Evolutionary conservation across 148 eudicot species (phyloP).

Genomic region (Suaeda aralocaspica): DNA sequence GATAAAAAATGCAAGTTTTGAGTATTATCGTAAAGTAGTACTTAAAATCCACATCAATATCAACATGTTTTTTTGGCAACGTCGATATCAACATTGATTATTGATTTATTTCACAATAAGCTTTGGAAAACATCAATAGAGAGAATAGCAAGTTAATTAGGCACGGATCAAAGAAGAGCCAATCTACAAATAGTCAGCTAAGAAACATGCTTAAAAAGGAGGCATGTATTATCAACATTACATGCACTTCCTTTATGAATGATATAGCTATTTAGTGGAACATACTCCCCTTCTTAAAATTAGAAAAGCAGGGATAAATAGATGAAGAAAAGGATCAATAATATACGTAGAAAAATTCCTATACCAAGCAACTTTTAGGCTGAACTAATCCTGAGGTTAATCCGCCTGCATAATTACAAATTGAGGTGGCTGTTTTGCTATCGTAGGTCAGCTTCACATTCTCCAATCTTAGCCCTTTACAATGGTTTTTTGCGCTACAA

Average conservation of each 20-base stretch:
- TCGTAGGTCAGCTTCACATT: slow-evolving; percentile 10
- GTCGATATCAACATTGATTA: too few relatives aligned
- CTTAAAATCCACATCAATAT: too few relatives aligned
- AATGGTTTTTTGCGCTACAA: slow-evolving; percentile 34
- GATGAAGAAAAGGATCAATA: background rate
- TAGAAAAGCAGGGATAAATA: background rate
- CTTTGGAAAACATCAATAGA: too few relatives aligned
- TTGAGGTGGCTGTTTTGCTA: slow-evolving; percentile 11
- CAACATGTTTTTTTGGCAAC: too few relatives aligned
- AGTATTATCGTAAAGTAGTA: too few relatives aligned
- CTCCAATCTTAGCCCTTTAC: slow-evolving; percentile 12
- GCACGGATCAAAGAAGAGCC: background rate
- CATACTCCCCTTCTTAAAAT: background rate
- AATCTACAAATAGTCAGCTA: background rate
- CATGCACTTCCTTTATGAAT: background rate
- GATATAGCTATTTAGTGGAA: background rate
- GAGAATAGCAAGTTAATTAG: too few relatives aligned
- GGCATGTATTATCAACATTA: slow-evolving; percentile 1
- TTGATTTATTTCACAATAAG: too few relatives aligned
- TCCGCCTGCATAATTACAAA: slow-evolving; percentile 14
- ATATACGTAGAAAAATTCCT: background rate
- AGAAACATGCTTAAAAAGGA: background rate
- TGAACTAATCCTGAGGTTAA: slow-evolving; percentile 3
- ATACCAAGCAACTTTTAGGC: slow-evolving; percentile 8
- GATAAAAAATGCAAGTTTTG: too few relatives aligned